Conservation (phyloP, 148 eudicot genomes). For the Simmondsia chinensis region DNA sequence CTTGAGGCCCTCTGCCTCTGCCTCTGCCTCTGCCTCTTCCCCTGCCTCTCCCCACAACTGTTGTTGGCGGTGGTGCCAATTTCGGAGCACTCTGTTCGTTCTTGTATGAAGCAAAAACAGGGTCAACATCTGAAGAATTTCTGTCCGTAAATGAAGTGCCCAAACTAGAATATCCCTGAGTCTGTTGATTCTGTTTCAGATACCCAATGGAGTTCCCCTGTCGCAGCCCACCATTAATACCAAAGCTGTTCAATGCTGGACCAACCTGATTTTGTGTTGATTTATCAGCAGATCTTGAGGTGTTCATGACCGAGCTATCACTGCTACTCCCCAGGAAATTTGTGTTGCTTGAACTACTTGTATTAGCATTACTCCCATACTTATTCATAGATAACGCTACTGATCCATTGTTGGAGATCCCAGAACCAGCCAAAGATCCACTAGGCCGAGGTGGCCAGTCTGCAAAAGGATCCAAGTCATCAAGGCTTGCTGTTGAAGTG, state of each 20-base stretch:
- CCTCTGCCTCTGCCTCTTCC: constrained; percentile 85
- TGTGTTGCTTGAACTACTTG: constrained; percentile 18
- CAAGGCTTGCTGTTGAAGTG: constrained; percentile 33
- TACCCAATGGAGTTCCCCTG: constrained; percentile 40
- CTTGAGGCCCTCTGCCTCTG: constrained; percentile 66
- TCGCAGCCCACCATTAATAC: constrained; percentile 22
- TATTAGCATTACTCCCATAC: constrained; percentile 14
- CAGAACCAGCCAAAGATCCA: constrained; percentile 22
- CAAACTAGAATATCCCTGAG: constrained; percentile 27
- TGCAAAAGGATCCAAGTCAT: constrained; percentile 85
- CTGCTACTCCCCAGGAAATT: constrained; percentile 19
- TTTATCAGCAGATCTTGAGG: constrained; percentile 21
- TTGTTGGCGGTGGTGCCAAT: constrained; percentile 89
- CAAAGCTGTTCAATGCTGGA: constrained; percentile 20
- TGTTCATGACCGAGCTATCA: constrained; percentile 36
- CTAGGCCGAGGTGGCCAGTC: constrained; percentile 80
- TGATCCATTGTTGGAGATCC: constrained; percentile 22
- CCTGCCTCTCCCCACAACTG: constrained; percentile 75
- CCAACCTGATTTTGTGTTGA: constrained; percentile 39
- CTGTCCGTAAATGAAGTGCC: constrained; percentile 12
- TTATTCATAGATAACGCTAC: constrained; percentile 25
- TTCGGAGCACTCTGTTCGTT: constrained; percentile 51
- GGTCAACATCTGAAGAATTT: constrained; percentile 53
- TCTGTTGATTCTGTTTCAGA: constrained; percentile 48
- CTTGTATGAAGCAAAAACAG: constrained; percentile 57